Evolutionary conservation across 352 stramenopile genomes (phyloP).

Genomic region (Globisporangium irregulare): DNA sequence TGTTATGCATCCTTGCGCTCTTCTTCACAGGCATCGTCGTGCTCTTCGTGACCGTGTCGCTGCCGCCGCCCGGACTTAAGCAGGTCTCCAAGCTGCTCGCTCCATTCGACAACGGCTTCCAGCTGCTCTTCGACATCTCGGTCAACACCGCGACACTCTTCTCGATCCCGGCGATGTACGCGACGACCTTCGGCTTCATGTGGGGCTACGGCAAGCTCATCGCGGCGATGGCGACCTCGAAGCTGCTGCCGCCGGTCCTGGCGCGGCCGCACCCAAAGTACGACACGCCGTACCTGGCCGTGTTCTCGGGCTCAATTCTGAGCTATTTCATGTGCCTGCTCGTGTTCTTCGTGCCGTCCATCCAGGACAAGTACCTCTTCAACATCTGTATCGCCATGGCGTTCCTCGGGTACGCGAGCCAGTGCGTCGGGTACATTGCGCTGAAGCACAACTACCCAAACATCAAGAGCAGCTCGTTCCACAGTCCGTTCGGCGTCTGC

Average conservation of each 20-base stretch:
- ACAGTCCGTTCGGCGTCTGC: conserved; percentile 27
- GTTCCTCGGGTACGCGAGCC: conserved; percentile 27
- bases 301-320: conserved; percentile 23
- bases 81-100: conserved; percentile 28
- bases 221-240: conserved; percentile 28
- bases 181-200: conserved; percentile 35
- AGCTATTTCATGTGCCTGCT: conserved; percentile 26
- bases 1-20: conserved; percentile 24
- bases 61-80: conserved; percentile 20
- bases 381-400: conserved; percentile 30
- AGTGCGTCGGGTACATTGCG: conserved; percentile 34
- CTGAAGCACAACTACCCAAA: conserved; percentile 28
- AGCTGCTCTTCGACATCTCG: conserved; percentile 26
- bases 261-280: conserved; percentile 14
- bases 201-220: conserved; percentile 39
- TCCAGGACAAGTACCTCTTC: conserved; percentile 28
- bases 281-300: conserved; percentile 19
- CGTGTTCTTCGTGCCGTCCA: conserved; percentile 18
- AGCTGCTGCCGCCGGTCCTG: conserved; percentile 25
- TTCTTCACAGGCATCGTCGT: conserved; percentile 20
- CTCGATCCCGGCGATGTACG: conserved; percentile 32
- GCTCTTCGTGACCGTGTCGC: conserved; percentile 25
- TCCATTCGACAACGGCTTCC: conserved; percentile 29
- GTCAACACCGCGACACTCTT: conserved; percentile 26
- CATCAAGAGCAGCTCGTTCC: conserved; percentile 30